Evolutionary conservation across 352 stramenopile species (phyloP).

Genomic region (Pilasporangium apinafurcum): DNA sequence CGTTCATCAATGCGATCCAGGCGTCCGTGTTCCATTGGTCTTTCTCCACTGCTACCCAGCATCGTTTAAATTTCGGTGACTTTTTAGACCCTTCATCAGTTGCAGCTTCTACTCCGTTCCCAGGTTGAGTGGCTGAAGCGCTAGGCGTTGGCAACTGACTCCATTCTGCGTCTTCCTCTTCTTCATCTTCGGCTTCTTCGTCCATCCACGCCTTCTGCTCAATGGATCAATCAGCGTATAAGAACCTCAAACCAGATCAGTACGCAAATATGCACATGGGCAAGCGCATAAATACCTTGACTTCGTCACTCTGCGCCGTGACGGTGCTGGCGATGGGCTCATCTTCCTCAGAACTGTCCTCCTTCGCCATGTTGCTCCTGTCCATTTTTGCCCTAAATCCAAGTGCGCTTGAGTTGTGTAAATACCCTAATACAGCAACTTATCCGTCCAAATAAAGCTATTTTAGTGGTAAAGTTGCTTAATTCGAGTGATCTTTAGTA

Average conservation of each 20-base stretch:
- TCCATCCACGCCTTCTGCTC: conserved; percentile 71
- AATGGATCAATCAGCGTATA: no score
- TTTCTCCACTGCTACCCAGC: conserved; percentile 37
- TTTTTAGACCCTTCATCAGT: no score
- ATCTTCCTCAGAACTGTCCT: conserved; percentile 84
- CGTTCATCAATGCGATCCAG: conserved; percentile 75
- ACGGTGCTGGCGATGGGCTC: conserved; percentile 55
- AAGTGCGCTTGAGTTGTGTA: no score
- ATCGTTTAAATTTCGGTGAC: conserved; percentile 62
- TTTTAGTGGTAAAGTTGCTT: no score
- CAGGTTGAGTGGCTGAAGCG: background rate
- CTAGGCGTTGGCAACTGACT: conserved; percentile 27
- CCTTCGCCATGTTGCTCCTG: conserved; percentile 19
- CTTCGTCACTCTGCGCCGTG: conserved; percentile 12
- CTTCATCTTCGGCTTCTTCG: conserved; percentile 65
- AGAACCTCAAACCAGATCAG: no score
- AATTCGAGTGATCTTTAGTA: background rate
- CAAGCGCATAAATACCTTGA: conserved; percentile 15
- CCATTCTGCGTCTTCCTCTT: conserved; percentile 78
- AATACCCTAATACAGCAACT: no score
- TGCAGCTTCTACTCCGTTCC: no score
- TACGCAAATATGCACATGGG: background rate
- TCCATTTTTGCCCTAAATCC: background rate
- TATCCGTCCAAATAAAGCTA: no score
- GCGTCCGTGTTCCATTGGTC: conserved; percentile 70